A percentile compares a stretch with the other conserved stretches of the same genome.
Evolutionary conservation across 257 asterid species (phyloP).

Genomic region (Gardenia jasminoides): DNA sequence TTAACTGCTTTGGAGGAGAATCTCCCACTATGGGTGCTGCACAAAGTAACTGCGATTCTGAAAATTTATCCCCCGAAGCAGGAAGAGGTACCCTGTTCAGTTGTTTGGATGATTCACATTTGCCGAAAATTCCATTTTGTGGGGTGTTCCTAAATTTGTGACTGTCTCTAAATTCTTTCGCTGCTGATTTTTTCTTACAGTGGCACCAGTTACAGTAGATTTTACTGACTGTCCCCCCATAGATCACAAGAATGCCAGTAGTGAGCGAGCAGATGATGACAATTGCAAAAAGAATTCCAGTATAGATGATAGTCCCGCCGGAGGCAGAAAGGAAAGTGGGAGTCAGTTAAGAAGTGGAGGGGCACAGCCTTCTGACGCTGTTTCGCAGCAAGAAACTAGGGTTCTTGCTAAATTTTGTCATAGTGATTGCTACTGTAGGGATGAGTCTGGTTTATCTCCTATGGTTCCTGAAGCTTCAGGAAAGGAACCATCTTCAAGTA

Average conservation of each 20-base stretch:
- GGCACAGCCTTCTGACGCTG: constrained; percentile 1
- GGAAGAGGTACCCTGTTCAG: constrained; percentile 23
- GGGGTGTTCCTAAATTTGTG: background rate
- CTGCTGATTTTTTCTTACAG: background rate
- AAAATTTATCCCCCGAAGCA: constrained; percentile 11
- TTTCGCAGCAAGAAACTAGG: background rate
- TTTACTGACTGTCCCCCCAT: background rate
- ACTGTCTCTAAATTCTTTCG: background rate
- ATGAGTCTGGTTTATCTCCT: background rate
- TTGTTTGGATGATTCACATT: background rate
- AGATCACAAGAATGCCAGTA: constrained; percentile 8
- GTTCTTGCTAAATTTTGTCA: background rate
- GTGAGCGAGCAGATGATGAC: constrained; percentile 3
- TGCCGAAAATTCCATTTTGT: background rate
- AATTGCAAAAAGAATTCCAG: background rate
- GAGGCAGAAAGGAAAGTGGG: background rate
- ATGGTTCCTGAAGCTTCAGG: background rate
- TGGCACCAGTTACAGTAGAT: constrained; percentile 8
- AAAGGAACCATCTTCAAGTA: background rate
- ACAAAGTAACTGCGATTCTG: constrained; percentile 15
- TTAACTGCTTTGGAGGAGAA: constrained; percentile 33
- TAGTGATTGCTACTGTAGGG: background rate
- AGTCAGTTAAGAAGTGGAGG: background rate
- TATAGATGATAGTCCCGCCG: background rate
- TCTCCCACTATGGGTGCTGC: constrained; percentile 25